Evolutionary conservation across 192 early-diverging fungal species (phyloP), one percentile per base, ranked within the genome.

Genomic region (Jimgerdemannia flammicorona): DNA sequence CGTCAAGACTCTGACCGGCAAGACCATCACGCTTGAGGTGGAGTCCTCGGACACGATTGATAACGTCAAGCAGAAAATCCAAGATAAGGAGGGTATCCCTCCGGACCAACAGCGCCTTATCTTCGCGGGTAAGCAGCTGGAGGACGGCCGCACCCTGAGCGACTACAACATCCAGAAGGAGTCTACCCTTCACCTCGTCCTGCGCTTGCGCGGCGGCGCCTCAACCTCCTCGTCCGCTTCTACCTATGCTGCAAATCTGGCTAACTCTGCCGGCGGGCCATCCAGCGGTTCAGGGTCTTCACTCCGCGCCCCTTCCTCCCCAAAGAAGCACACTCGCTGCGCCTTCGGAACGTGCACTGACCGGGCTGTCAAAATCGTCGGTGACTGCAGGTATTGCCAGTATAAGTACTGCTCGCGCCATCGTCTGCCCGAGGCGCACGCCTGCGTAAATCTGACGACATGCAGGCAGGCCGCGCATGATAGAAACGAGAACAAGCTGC

Each of bases 11-110:
- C 86, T 98, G 8, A 98, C 96, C 43, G 96, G 96, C 78, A 98
- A 97, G 91, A 98, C 96, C 81, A 96, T 98, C 85, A 98, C 96
- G 76, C 84, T 98, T 40, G 96, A 94, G 80, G 92, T n/a, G n/a
- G n/a, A n/a, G n/a, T n/a, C n/a, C n/a, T n/a, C n/a, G n/a, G n/a
- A n/a, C n/a, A n/a, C n/a, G n/a, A n/a, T n/a, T n/a, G n/a, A n/a
- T n/a, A n/a, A n/a, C n/a, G n/a, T n/a, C n/a, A n/a, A n/a, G n/a
- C n/a, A n/a, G n/a, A n/a, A n/a, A n/a, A n/a, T n/a, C n/a, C n/a
- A n/a, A n/a, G n/a, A n/a, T n/a, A n/a, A n/a, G n/a, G n/a, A n/a
- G n/a, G n/a, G n/a, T n/a, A n/a, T n/a, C n/a, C n/a, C n/a, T n/a
- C n/a, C n/a, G 93, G 92, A 94, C 79, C 93, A 94, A 84, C 93